These are phyloP conservation scores for Mycena floridula DNA, from an alignment of 768 basidiomycete species.

Conservation along the genomic window DNA sequence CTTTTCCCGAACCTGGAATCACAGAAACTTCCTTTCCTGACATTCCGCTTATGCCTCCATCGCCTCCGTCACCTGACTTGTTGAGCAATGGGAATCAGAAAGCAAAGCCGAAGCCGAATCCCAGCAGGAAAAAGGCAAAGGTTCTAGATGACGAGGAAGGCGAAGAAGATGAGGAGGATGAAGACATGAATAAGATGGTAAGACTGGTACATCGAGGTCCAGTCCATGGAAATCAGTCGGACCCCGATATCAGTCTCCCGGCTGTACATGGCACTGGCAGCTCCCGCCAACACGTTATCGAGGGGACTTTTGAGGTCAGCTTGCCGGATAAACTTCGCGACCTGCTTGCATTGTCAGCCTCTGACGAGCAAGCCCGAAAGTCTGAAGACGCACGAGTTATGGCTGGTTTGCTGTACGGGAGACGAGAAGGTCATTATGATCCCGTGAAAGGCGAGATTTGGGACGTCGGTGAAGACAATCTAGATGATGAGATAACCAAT, in stretches of 20 bases:
- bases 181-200: conserved; percentile 22
- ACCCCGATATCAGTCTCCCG: conserved; percentile 21
- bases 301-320: conserved; percentile 42
- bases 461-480: conserved; percentile 63
- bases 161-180: conserved; percentile 22
- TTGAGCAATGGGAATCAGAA: conserved; percentile 26
- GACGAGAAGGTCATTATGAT: conserved; percentile 50
- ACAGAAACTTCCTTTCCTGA: conserved; percentile 12
- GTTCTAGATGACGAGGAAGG: conserved; percentile 15
- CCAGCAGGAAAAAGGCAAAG: conserved; percentile 8
- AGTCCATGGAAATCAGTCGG: conserved; percentile 2
- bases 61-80: conserved; percentile 38
- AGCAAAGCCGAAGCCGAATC: conserved; percentile 30
- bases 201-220: conserved; percentile 25
- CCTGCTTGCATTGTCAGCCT: conserved; percentile 55
- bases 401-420: conserved; percentile 54
- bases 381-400: conserved; percentile 49
- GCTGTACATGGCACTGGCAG: conserved; percentile 12
- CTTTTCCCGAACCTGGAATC: conserved; percentile 29
- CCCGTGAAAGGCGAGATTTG: conserved; percentile 63
- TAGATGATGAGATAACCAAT: conserved; percentile 19
- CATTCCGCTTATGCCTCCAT: conserved; percentile 51
- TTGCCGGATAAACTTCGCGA: conserved; percentile 61
- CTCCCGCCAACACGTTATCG: conserved; percentile 12
- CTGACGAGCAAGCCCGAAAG: conserved; percentile 31